phyloP scores from a whole-genome alignment of 192 early-diverging fungal species.

The Umbelopsis sp. region DNA sequence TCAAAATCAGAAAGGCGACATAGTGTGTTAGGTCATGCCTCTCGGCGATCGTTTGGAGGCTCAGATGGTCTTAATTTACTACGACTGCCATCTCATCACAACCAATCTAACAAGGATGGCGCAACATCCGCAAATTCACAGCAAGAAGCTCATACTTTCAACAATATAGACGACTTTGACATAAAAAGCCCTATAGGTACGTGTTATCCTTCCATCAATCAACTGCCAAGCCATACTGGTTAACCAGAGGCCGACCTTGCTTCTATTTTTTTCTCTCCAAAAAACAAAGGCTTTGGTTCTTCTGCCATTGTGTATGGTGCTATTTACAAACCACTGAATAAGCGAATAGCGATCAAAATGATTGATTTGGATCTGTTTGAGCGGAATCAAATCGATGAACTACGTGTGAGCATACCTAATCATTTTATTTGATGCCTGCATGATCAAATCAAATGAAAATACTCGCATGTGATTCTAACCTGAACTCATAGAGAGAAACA shows the following conservation, averaged over 20 bases:
- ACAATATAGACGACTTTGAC: constrained; percentile 33
- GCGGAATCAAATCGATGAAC: constrained; percentile 88
- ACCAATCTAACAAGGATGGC: not conserved
- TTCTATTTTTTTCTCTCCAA: not conserved
- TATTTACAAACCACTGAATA: constrained; percentile 69
- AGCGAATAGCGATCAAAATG: constrained; percentile 76
- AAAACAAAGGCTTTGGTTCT: constrained; percentile 73
- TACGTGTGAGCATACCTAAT: constrained; percentile 56
- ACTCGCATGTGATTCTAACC: not conserved
- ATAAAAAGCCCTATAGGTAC: constrained; percentile 36
- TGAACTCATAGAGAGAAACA: constrained; percentile 65
- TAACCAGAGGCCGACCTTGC: not conserved
- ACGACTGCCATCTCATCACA: constrained; percentile 19
- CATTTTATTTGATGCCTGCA: not conserved
- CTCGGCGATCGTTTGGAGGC: constrained; percentile 18
- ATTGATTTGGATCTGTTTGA: constrained; percentile 93
- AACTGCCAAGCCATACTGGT: not conserved
- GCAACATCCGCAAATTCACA: constrained; percentile 1
- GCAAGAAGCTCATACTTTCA: constrained; percentile 18
- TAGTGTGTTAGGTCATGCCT: not conserved
- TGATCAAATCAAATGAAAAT: not conserved
- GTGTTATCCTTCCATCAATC: not conserved
- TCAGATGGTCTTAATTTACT: constrained; percentile 20
- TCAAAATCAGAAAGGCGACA: constrained; percentile 11
- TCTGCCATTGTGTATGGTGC: constrained; percentile 86